Evolutionary conservation across 345 rosid species (phyloP), one percentile per base, ranked within the genome.

Genomic region (Erucastrum elatum): DNA sequence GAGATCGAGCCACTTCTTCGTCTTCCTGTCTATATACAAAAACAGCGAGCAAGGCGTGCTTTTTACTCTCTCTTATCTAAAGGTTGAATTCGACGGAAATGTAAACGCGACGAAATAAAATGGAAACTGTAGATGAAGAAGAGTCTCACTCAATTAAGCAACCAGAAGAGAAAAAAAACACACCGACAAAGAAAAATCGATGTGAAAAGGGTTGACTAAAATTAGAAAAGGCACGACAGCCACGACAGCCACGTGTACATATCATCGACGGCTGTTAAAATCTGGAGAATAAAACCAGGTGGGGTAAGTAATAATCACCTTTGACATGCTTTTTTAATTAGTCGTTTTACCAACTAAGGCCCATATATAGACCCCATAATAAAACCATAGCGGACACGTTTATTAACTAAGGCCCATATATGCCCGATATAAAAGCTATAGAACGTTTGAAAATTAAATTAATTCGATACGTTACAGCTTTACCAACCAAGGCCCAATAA

Each of bases 91-190:
- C 39, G 17, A 10, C 16, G n/a, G 49, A 55, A 33, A 21, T 58
- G 75, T 5, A 26, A 64, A 21, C 25, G 25, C 69, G 77, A 46
- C 60, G 72, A 58, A 71, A 30, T 30, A 25, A 21, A 25, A 39
- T 30, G 62, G 68, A 12, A 68, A 68, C 11, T 68, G 60, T 16
- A 30, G 5, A 44, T 4, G 7, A 78, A 49, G 51, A 33, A 35
- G 73, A 72, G 68, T 58, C 73, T 51, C n/a, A 44, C 31, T 66
- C 73, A 59, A n/a, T 13, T 21, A 66, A 78, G 81, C 68, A 66
- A 58, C 5, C 26, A 60, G 27, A 44, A 41, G 49, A 12, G 6
- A 31, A 25, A 4, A 21, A 51, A 46, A 25, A 30, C 10, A 49
- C 37, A 59, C 81, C 82, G 73, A 72, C 81, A 2, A 58, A 8